Evolutionary conservation across 1,284 basidiomycete species (phyloP), one percentile per base, ranked within the genome.

Genomic region (Cystobasidiaceae sp.): DNA sequence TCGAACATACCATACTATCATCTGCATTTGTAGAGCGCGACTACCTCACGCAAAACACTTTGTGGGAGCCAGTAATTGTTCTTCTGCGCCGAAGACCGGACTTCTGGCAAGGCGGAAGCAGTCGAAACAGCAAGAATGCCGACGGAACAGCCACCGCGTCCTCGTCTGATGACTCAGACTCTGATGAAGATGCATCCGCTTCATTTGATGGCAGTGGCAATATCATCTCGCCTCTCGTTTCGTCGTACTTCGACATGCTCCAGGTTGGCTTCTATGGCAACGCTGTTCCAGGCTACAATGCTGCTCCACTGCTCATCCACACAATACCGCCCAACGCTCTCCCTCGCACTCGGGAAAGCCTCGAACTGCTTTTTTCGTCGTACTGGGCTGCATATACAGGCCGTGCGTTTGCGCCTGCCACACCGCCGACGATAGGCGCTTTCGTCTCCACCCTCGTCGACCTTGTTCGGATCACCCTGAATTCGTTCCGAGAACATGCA

Each of bases 311-410:
- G 39, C 81, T 92, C 25, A 74, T 94, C 3, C 87, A 88, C 0
- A 90, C 88, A 0, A 83, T 94, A 27, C 88, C 90, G 5, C 73
- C 80, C 3, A 79, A 73, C 49, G 58, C 79, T 13, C 71, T 80
- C 25, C 74, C 77, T 0, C 69, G 74, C 7, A 69, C 76, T 1
- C 50, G 83, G 0, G 71, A 64, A 74, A 71, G 71, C 0, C 71
- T 76, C 27, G 49, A 69, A 0, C 79, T 81, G n/a, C 76, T 93
- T 33, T 86, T 90, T 72, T 77, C 78, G 1, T 83, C 87, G 0
- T 85, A 93, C 71, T 91, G 89, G 87, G 83, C 84, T 7, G 87
- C 88, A 0, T 76, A 89, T 0, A 84, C 86, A 52, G 83, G 83
- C 13, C 83, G 84, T 19, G 84, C 84, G 0, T 77, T 89, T 7